phyloP scores from a whole-genome alignment of 148 eudicot species.

The Rhododendron ovatum region DNA sequence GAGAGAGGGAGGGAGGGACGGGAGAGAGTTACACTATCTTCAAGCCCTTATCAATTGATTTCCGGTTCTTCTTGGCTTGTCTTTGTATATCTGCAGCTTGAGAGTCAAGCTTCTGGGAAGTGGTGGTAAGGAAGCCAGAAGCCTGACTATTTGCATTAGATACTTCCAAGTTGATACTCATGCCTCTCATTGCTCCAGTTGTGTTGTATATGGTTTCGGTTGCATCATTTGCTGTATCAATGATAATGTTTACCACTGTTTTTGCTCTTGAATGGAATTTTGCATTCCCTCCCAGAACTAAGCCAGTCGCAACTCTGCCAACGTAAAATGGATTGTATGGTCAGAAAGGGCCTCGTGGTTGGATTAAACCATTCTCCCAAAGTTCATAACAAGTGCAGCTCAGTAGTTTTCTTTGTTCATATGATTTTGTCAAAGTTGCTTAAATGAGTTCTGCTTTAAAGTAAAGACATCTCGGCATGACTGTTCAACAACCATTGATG shows the following conservation, averaged over 20 bases:
- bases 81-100: constrained; percentile 47
- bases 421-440: background rate
- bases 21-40: constrained; percentile 40
- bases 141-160: constrained; percentile 21
- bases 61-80: constrained; percentile 49
- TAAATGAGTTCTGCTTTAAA: background rate
- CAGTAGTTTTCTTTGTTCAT: background rate
- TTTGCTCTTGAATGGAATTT: constrained; percentile 59
- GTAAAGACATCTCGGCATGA: background rate
- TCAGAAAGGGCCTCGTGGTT: background rate
- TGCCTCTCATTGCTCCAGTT: constrained; percentile 53
- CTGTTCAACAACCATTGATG: background rate
- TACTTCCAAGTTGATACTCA: constrained; percentile 29
- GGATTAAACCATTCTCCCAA: background rate
- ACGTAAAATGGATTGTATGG: background rate
- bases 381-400: background rate
- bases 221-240: constrained; percentile 60
- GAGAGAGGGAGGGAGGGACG: background rate
- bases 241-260: constrained; percentile 42
- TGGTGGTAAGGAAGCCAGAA: constrained; percentile 42
- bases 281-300: constrained; percentile 47
- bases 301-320: constrained; percentile 48
- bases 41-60: constrained; percentile 37
- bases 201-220: constrained; percentile 50
- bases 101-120: constrained; percentile 43